Base-by-base conservation (phyloP, 192 early-diverging fungal genomes). In the Rhizophagus prolifer region DNA sequence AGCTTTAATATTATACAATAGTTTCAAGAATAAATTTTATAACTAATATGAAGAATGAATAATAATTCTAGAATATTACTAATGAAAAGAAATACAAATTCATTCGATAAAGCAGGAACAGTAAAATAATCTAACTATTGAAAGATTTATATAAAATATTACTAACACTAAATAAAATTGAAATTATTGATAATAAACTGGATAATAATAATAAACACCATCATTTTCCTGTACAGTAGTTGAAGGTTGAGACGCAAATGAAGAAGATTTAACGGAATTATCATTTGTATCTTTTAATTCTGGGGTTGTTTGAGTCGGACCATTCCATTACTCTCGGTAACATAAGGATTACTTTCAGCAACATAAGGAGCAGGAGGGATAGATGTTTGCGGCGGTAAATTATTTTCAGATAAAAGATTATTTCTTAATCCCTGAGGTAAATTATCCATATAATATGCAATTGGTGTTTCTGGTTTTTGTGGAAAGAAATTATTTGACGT, bases 321-420 rank as follows among this genome's bases (percentile, higher is more conserved):
- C 41, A 66, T 61, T 25, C 74, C 74, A 54, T 76, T 76, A 9
- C 25, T 41, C 9, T 76, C 74, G 21, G 62, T 34, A 62, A 4
- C 28, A 63, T 62, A 74, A 16, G 59, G 59, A 12, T 38, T 38
- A 38, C 8, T 38, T 38, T 38, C 36, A 38, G 36, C 36, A 38
- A 19, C 13, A 23, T 38, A 38, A 8, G 73, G 26, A 21, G 34
- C 14, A 60, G 72, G 47, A 4, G 41, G n/a, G 41, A 19, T 10
- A 26, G 64, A 28, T 41, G 25, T 34, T 58, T 13, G 25, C 21
- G 26, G 30, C 58, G 46, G 46, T 8, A 38, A 67, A 67, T 38
- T 67, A 38, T 67, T 67, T 67, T 67, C 65, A n/a, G 31, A 12
- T 41, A 12, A 36, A 36, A 36, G n/a, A 67, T 67, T 67, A 41